Base-by-base conservation (phyloP, 768 basidiomycete species). In the Agaricus subrufescens region DNA sequence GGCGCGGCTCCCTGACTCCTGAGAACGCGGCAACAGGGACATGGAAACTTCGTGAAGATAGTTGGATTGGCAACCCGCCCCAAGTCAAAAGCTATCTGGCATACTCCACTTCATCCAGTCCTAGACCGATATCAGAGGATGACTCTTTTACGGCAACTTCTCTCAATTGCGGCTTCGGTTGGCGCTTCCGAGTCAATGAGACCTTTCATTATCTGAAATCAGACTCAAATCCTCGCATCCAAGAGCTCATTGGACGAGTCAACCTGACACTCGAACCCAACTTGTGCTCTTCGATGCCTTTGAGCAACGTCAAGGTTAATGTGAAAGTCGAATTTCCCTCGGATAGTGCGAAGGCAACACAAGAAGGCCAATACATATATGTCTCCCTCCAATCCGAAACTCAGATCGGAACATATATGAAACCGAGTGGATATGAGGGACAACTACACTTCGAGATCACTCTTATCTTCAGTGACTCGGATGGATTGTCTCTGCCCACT, bases 151-250 rank as follows among this genome's bases (percentile, higher is more conserved):
- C 10, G 25, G 4, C 9, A 37, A 30, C 27, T 10, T 56, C 47
- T 10, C 54, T 47, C 10, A 49, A 6, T 31, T 56, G 54, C 25
- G 54, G 54, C 2, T 42, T 56, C 6, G 46, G 54, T 23, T 56
- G 54, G 54, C 54, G 47, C 9, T 56, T 48, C 47, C 39, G 43
- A 15, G 11, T 56, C 40, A 42, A 2, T 1, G 46, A 55, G 27
- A 14, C 10, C 38, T 56, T 50, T 12, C 47, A 42, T 12, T 49
- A 30, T 27, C 26, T 34, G 47, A 14, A 15, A 11, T 56, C 30
- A 6, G 11, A 34, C 12, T 11, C n/a, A 23, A 19, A 19, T 4
- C 29, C 46, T 42, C 54, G 19, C 8, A 27, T 15, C 19, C 46
- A 55, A 34, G 54, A 48, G 29, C 27, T 43, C 5, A 5, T 55